Evolutionary conservation across 1,139 yeast genomes (phyloP).

Genomic region (Zygoascus sp.): DNA sequence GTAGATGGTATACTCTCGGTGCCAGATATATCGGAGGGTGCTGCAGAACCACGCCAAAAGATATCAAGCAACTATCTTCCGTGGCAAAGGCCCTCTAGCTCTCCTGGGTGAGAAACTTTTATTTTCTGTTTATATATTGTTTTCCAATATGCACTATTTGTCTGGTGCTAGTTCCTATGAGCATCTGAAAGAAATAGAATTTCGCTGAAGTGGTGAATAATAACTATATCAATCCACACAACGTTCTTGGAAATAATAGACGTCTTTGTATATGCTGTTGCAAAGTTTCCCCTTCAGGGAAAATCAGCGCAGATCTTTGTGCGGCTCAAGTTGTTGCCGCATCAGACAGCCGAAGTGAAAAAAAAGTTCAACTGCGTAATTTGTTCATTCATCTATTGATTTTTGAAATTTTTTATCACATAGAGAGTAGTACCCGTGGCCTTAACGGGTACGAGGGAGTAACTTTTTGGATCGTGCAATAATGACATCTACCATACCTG

Average conservation of each 20-base stretch:
- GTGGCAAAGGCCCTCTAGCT: conserved; percentile 4
- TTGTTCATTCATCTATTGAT: neutral
- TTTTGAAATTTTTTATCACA: neutral
- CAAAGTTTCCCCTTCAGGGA: neutral
- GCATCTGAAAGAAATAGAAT: too few relatives aligned
- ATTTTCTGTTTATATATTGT: too few relatives aligned
- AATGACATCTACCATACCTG: neutral
- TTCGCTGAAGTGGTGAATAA: too few relatives aligned
- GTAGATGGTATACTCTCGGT: conserved; percentile 20
- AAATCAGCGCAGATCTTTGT: neutral
- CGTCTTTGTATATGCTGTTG: too few relatives aligned
- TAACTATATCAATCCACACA: neutral
- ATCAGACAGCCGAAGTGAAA: neutral
- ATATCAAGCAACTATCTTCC: conserved; percentile 14
- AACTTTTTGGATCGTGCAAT: neutral
- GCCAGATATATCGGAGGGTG: conserved; percentile 26
- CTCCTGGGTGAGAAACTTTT: neutral
- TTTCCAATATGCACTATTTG: too few relatives aligned
- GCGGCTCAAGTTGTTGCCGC: neutral
- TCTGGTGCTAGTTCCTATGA: too few relatives aligned
- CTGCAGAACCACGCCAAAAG: conserved; percentile 25
- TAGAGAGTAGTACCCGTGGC: neutral
- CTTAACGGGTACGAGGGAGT: conserved; percentile 4
- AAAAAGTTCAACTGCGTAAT: neutral
- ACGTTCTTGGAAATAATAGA: too few relatives aligned